Evolutionary conservation across 2,329 filamentous ascomycete genomes (phyloP), one percentile per base, ranked within the genome.

Genomic region (Alternaria viburni): DNA sequence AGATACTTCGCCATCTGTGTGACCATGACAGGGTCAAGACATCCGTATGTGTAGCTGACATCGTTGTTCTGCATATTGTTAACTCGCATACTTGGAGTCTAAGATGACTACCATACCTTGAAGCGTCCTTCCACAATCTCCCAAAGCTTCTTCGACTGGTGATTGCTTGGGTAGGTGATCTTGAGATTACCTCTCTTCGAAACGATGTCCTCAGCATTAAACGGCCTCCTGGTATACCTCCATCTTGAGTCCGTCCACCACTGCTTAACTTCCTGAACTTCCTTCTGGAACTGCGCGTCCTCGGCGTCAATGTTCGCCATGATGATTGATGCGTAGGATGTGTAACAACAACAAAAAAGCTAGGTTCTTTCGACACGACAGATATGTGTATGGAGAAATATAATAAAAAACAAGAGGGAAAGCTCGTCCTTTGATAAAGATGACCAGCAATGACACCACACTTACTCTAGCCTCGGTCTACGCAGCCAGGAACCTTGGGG

Each of bases 1-100:
- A 99, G 87, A 81, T 96, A 98, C 83, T 98, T 97, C 74, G 95
- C 95, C 96, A 99, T 99, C 82, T 99, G 96, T 26, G 96, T 98
- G 79, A 99, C 88, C 92, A 97, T 97, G 60, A 97, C 97, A 11
- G 96, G 96, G 79, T 99, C 96, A 69, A 99, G 86, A 83, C 96
- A 98, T 76, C 96, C 96, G 79, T 97, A 99, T 61, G 96, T 99
- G 84, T 91, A 97, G 82, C 93, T 96, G 51, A 92, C 92, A 77
- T 96, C 91, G 74, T 89, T 89, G 77, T 87, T 91, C 92, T 97
- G 71, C 8, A 5, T n/a, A 36, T 23, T 32, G 49, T 79, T 49
- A 77, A 66, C 52, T 57, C 9, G 25, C 8, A 26, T 26, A 26
- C 56, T 12, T 45, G 49, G 3, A 2, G 36, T 36, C 0, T 8